Evolutionary conservation across 768 basidiomycete genomes (phyloP).

Genomic region (Leucocoprinus birnbaumii): DNA sequence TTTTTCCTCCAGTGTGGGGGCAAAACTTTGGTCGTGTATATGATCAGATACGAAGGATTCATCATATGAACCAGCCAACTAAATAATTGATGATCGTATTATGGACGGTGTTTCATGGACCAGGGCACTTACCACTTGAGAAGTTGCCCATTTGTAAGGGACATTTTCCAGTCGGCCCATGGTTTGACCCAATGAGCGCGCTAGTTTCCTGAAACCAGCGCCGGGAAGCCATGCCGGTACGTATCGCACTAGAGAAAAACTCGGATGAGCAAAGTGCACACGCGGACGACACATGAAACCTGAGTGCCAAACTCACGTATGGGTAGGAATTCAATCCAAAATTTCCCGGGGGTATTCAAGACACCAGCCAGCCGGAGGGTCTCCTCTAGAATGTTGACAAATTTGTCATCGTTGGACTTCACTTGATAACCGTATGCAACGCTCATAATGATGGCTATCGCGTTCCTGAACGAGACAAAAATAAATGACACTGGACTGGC

Average conservation of each 20-base stretch:
- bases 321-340: conserved; percentile 36
- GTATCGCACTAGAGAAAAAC: conserved; percentile 26
- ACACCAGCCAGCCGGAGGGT: background rate
- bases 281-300: no score
- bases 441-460: no score
- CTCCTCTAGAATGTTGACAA: background rate
- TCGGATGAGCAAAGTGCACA: no score
- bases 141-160: conserved; percentile 30
- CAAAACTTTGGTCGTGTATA: conserved; percentile 21
- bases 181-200: conserved; percentile 14
- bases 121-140: conserved; percentile 25
- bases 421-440: no score
- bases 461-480: no score
- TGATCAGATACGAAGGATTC: conserved; percentile 33
- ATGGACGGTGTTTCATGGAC: no score
- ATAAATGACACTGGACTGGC: no score
- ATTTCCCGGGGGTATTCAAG: background rate
- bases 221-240: conserved; percentile 44
- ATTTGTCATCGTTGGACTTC: no score
- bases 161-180: conserved; percentile 19
- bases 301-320: conserved; percentile 22
- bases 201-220: conserved; percentile 34
- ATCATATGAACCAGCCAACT: conserved; percentile 15
- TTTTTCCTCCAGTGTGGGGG: conserved; percentile 16
- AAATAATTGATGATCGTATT: no score